phyloP scores from a whole-genome alignment of 768 basidiomycete species.

The Leccinum uliginosum region DNA sequence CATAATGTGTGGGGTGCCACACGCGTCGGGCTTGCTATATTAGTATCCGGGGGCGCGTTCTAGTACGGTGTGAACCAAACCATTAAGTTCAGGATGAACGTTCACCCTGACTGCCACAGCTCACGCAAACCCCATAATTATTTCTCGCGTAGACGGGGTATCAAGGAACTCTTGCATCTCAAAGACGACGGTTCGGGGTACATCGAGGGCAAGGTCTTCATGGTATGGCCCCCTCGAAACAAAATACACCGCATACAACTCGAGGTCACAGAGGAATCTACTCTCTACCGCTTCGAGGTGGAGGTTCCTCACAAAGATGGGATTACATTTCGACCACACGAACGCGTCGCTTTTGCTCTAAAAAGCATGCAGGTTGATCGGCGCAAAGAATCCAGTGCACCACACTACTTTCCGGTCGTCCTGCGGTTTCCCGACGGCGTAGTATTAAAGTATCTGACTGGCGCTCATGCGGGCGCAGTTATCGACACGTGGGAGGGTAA shows the following conservation, averaged over 20 bases:
- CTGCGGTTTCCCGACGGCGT: conserved; percentile 43
- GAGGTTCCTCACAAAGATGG: conserved; percentile 31
- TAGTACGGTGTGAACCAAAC: background rate
- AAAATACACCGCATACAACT: conserved; percentile 30
- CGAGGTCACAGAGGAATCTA: conserved; percentile 16
- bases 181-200: conserved; percentile 34
- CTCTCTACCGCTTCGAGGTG: conserved; percentile 35
- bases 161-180: conserved; percentile 31
- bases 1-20: conserved; percentile 10
- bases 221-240: conserved; percentile 39
- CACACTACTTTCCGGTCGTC: conserved; percentile 35
- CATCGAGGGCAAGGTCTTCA: conserved; percentile 39
- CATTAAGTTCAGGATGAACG: conserved; percentile 6
- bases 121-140: conserved; percentile 4
- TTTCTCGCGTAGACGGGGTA: conserved; percentile 27
- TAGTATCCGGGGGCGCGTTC: too few relatives aligned
- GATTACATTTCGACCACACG: conserved; percentile 38
- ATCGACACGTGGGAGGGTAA: conserved; percentile 42
- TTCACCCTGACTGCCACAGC: background rate
- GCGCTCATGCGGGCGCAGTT: conserved; percentile 22
- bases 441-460: conserved; percentile 35
- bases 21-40: background rate
- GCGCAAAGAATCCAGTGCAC: conserved; percentile 23
- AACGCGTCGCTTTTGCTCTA: conserved; percentile 45
- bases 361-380: conserved; percentile 37